Evolutionary conservation across 495 filamentous ascomycete genomes (phyloP), one percentile per base, ranked within the genome.

Genomic region (Penicillium canariense): DNA sequence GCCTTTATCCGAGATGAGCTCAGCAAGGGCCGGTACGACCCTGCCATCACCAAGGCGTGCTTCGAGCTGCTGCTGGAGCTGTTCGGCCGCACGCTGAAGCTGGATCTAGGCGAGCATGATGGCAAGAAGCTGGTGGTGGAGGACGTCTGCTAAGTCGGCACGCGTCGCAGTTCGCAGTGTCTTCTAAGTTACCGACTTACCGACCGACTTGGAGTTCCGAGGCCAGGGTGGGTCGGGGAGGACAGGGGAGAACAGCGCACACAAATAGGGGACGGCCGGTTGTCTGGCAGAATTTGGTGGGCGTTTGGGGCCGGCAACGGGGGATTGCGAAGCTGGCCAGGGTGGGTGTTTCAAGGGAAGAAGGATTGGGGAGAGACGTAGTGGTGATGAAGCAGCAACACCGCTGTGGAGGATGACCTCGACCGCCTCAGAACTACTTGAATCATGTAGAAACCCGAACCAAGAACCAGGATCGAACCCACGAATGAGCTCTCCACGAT

Each of bases 1-100:
- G 90, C 91, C 0, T 97, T 97, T 62, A 96, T 97, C 64, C 83
- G 93, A n/a, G 93, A 96, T 64, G 93, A 97, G 72, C 76, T 92
- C 40, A 91, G 86, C 65, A 97, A 96, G 74, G 91, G 91, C 5
- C 81, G 93, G 11, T 97, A 96, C 60, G 93, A 97, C 60, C 90
- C 93, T 0, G 88, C 86, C 2, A 82, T 97, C 49, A 84, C 83
- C 10, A 90, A 89, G 66, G 81, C 89, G n/a, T 96, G 92, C 72
- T 96, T 96, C 65, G 87, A 93, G 79, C 89, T 97, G 68, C 68
- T 97, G 56, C 71, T 91, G 18, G 93, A 97, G 74, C 62, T 96
- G 48, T 97, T 97, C 73, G 84, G 81, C 5, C 76, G 93, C 27
- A 86, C 81, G 1, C 68, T 97, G 68, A 89, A 87, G 73, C 73